Base-by-base conservation (phyloP, 331 rosid genomes). In the Rhamnella rubrinervis region DNA sequence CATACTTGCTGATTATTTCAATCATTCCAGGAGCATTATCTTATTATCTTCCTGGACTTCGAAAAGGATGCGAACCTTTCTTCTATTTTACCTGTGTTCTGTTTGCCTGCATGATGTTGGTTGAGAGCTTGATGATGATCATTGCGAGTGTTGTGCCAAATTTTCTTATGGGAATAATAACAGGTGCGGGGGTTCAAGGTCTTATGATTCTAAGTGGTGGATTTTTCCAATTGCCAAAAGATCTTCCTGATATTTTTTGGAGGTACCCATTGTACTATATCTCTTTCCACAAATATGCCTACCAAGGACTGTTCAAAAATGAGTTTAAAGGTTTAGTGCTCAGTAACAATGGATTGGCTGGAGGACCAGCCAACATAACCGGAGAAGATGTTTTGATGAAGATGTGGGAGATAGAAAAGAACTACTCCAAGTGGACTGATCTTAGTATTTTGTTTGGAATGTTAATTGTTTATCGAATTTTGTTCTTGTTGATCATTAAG, bases 41-140 rank as follows among this genome's bases (percentile, higher is more conserved):
- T 11, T 80, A 75, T 18, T 71, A 55, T 23, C 67, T 76, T 10
- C 65, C 81, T n/a, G 81, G 81, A 21, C 84, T 80, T 20, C 81
- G 44, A n/a, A 50, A 25, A 1, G 78, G 66, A 5, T 35, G 13
- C 6, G 83, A 57, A 56, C 79, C 75, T 59, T 81, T 82, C 59
- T 0, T 80, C 21, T 88, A 66, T 73, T 85, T 84, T 6, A 39
- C 59, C 28, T 40, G 17, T 3, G 23, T 76, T 1, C 26, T 86
- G 13, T 86, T 85, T 68, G 78, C 80, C 13, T 71, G 77, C 52
- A 79, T 81, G 73, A 74, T 75, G 77, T 70, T 85, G 47, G 90
- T 91, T 26, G 97, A 90, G 75, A 86, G 95, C 85, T 77, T 88
- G 0, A 88, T 83, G 95, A 77, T 91, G 87, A 79, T 81, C 44